Percentiles rank a stretch among this genome's conserved stretches.
Conservation (phyloP, 2,329 filamentous ascomycete species). For the Colletotrichum orchidophilum region DNA sequence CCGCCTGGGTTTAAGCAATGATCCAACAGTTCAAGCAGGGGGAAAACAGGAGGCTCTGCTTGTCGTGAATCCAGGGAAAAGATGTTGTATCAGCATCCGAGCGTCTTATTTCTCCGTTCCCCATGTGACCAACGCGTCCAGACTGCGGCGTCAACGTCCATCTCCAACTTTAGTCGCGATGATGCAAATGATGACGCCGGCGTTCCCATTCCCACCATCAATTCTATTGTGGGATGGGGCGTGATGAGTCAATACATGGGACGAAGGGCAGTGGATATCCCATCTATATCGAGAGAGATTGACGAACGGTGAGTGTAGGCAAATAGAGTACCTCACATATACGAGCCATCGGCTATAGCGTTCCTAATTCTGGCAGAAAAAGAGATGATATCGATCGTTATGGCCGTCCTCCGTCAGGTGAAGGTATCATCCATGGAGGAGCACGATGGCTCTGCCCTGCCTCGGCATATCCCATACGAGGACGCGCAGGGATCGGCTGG, state of each 20-base stretch:
- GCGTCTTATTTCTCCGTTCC: neutral
- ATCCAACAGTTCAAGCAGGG: constrained; percentile 5
- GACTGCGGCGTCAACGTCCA: neutral
- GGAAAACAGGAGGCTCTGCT: constrained; percentile 26
- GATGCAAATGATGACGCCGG: constrained; percentile 20
- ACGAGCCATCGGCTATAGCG: neutral
- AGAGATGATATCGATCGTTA: constrained; percentile 13
- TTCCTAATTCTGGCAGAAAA: constrained; percentile 18
- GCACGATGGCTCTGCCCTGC: constrained; percentile 8
- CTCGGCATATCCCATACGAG: constrained; percentile 27
- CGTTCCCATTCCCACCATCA: neutral
- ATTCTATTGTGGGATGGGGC: neutral
- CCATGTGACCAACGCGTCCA: neutral
- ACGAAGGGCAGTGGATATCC: constrained; percentile 21
- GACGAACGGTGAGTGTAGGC: constrained; percentile 4
- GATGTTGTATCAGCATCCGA: constrained; percentile 15
- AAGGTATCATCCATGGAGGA: constrained; percentile 23
- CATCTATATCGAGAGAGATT: neutral
- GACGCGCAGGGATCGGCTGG: neutral
- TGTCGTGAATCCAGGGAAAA: neutral
- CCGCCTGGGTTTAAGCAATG: neutral
- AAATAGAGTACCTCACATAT: neutral
- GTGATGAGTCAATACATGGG: constrained; percentile 14
- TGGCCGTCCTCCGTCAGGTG: constrained; percentile 8
- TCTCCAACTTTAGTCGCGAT: neutral